These are phyloP conservation scores for Cladosporium sp. DNA, from an alignment of 2,329 filamentous ascomycete genomes.

Conservation along the genomic window DNA sequence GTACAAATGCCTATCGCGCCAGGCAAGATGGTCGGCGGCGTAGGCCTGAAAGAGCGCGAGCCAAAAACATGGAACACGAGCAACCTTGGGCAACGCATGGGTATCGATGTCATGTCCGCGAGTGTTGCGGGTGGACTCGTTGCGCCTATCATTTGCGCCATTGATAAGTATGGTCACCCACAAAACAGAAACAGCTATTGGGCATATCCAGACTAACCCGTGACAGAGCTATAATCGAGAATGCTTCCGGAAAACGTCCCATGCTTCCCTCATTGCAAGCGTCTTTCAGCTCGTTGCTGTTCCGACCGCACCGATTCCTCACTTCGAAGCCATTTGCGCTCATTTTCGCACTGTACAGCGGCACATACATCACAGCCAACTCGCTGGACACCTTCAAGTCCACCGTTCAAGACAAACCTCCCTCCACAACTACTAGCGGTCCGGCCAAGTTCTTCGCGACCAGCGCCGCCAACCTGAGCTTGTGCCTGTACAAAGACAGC, in stretches of 20 bases:
- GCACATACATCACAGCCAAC: conserved; percentile 87
- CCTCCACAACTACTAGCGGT: conserved; percentile 63
- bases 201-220: not conserved
- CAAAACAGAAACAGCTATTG: not conserved
- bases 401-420: conserved; percentile 52
- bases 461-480: conserved; percentile 71
- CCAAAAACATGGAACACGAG: conserved; percentile 62
- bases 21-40: not conserved
- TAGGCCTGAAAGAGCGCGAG: conserved; percentile 4
- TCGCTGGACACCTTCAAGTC: conserved; percentile 72
- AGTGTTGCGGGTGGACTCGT: conserved; percentile 67
- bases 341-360: conserved; percentile 67
- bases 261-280: conserved; percentile 54
- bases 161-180: conserved; percentile 61
- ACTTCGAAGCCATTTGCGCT: conserved; percentile 62
- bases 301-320: conserved; percentile 56
- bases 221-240: conserved; percentile 68
- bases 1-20: conserved; percentile 1
- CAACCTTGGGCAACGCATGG: conserved; percentile 60
- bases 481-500: conserved; percentile 86
- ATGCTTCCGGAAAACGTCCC: conserved; percentile 62
- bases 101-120: conserved; percentile 63
- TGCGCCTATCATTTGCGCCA: conserved; percentile 77
- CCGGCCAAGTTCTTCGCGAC: conserved; percentile 75
- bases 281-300: conserved; percentile 52